Percentiles rank a stretch among this genome's conserved stretches.
Conservation (phyloP, 225 moss, liverwort and hornwort species). For the Takakia lepidozioides region DNA sequence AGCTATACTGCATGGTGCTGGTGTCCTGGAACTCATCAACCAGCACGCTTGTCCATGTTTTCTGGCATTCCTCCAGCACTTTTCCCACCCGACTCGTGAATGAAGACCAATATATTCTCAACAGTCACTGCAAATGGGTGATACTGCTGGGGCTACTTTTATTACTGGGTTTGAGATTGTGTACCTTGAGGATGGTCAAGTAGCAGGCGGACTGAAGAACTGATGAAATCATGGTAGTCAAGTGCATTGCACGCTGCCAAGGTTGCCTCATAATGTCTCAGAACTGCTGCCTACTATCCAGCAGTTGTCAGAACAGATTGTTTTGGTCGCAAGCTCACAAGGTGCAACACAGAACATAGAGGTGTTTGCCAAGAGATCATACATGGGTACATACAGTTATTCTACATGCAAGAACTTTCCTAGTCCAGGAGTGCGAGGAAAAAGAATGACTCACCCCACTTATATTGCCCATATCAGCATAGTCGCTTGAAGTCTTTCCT, state of each 20-base stretch:
- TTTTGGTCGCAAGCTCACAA: too few species aligned
- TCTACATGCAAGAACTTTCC: too few species aligned
- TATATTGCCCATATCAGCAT: constrained; percentile 48
- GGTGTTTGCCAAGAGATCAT: too few species aligned
- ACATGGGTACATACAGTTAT: too few species aligned
- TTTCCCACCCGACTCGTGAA: constrained; percentile 6
- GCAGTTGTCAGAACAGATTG: too few species aligned
- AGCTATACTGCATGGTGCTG: constrained; percentile 79
- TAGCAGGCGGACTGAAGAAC: constrained; percentile 53
- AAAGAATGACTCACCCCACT: constrained; percentile 47
- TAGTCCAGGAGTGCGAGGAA: too few species aligned
- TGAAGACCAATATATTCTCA: too few species aligned
- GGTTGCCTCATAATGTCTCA: constrained; percentile 79
- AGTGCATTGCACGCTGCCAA: constrained; percentile 84
- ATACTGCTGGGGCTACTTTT: too few species aligned
- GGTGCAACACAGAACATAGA: too few species aligned
- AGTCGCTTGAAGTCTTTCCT: constrained; percentile 63
- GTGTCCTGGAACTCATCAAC: constrained; percentile 99
- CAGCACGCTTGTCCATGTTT: constrained; percentile 68
- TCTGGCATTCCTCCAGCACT: constrained; percentile 80
- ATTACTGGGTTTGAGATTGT: too few species aligned
- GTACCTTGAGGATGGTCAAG: constrained; percentile 58
- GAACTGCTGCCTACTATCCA: constrained; percentile 53
- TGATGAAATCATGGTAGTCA: constrained; percentile 97
- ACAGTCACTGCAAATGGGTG: too few species aligned